These are phyloP conservation scores for Apodospora peruviana DNA, from an alignment of 495 filamentous ascomycete genomes.

Conservation along the genomic window DNA sequence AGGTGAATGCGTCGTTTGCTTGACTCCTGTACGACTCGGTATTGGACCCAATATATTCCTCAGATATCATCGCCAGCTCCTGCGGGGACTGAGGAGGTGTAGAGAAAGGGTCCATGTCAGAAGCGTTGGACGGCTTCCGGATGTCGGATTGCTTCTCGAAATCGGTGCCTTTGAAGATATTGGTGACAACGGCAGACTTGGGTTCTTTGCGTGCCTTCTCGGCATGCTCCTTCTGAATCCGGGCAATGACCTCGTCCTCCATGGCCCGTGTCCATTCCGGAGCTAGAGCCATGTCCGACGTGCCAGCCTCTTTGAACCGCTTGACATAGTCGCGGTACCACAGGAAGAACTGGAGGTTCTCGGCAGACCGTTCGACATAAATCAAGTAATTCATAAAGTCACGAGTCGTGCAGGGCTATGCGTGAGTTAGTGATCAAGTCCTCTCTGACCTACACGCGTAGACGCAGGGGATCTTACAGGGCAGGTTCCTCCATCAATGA, in stretches of 20 bases:
- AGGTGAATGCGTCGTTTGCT: slow-evolving; percentile 37
- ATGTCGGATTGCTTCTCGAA: slow-evolving; percentile 42
- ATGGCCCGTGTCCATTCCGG: slow-evolving; percentile 54
- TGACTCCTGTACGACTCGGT: slow-evolving; percentile 15
- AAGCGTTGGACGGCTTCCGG: background rate
- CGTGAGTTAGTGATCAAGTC: slow-evolving; percentile 1
- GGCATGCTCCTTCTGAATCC: slow-evolving; percentile 34
- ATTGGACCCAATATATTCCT: slow-evolving; percentile 15
- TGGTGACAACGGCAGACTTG: slow-evolving; percentile 11
- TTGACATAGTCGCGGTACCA: slow-evolving; percentile 63
- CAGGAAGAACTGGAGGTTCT: slow-evolving; percentile 76
- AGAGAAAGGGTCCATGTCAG: slow-evolving; percentile 47
- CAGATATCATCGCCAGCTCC: slow-evolving; percentile 5
- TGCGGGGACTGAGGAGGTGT: slow-evolving; percentile 46
- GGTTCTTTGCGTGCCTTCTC: slow-evolving; percentile 26
- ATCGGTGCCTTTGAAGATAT: slow-evolving; percentile 54
- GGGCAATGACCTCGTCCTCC: slow-evolving; percentile 41
- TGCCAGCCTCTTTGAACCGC: slow-evolving; percentile 52
- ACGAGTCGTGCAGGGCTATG: slow-evolving; percentile 62
- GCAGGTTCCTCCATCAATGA: slow-evolving; percentile 66
- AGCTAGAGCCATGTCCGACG: slow-evolving; percentile 49
- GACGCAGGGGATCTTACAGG: slow-evolving; percentile 50
- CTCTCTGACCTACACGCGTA: background rate
- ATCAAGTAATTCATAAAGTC: slow-evolving; percentile 80
- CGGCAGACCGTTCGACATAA: slow-evolving; percentile 67